phyloP scores from a whole-genome alignment of 2,329 filamentous ascomycete species.

The Zymoseptoria passerinii region DNA sequence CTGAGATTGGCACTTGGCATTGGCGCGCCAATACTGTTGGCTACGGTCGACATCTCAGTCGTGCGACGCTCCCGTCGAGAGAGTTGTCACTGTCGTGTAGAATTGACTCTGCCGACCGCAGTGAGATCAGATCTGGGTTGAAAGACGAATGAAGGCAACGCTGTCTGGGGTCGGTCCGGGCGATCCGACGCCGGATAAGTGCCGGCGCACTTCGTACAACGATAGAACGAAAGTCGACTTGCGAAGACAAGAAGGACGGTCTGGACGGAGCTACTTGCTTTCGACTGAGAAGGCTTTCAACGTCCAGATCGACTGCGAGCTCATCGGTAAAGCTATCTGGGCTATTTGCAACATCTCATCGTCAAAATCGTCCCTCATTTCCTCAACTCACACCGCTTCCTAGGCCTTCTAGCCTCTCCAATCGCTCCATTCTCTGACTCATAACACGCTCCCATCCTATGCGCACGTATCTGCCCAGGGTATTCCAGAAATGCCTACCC shows the following conservation, averaged over 20 bases:
- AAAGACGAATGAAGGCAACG: neutral
- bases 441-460: slow-evolving; percentile 74
- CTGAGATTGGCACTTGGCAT: neutral
- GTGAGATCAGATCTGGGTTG: neutral
- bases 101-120: neutral
- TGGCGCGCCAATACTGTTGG: neutral
- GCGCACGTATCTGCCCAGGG: slow-evolving; percentile 79
- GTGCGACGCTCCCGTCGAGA: neutral
- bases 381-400: slow-evolving; percentile 3
- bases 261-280: neutral
- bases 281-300: neutral
- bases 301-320: neutral
- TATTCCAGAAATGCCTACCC: slow-evolving; percentile 85
- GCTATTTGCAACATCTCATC: neutral
- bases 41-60: no score
- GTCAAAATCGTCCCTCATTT: neutral
- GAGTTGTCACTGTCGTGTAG: neutral
- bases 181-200: neutral
- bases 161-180: no score
- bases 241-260: neutral
- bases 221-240: neutral
- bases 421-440: slow-evolving; percentile 24
- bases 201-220: neutral
- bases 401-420: slow-evolving; percentile 6
- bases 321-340: neutral